Evolutionary conservation across 192 early-diverging fungal genomes (phyloP).

Genomic region (Linderina pennispora): DNA sequence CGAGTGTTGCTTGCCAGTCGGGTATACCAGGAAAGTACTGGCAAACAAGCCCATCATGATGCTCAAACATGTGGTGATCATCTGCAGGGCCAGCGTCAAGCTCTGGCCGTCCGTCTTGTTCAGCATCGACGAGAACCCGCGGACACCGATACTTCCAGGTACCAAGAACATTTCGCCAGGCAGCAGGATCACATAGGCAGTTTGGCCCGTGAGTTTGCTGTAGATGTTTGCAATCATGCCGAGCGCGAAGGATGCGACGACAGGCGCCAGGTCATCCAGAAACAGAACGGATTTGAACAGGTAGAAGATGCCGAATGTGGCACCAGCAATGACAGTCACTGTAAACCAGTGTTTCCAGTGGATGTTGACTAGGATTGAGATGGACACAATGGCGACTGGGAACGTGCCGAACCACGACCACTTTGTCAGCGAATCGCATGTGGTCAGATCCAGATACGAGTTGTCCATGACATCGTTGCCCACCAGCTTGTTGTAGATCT

Average conservation of each 20-base stretch:
- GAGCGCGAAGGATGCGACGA: constrained; percentile 66
- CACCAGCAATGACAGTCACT: constrained; percentile 57
- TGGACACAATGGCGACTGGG: constrained; percentile 45
- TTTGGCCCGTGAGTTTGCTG: constrained; percentile 59
- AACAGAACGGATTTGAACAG: constrained; percentile 54
- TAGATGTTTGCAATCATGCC: constrained; percentile 76
- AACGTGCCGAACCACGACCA: constrained; percentile 54
- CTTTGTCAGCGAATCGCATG: constrained; percentile 33
- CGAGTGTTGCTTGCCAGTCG: constrained; percentile 35
- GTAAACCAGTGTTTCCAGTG: constrained; percentile 59
- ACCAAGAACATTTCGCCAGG: constrained; percentile 77
- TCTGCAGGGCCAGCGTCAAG: constrained; percentile 45
- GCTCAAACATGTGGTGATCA: constrained; percentile 57
- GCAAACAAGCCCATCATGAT: constrained; percentile 68
- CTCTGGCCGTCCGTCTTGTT: constrained; percentile 47
- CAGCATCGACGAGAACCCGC: constrained; percentile 54
- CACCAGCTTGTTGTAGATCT: constrained; percentile 54
- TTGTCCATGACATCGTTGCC: constrained; percentile 22
- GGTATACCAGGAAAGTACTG: constrained; percentile 55
- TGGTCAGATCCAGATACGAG: constrained; percentile 36
- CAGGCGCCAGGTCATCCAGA: constrained; percentile 53
- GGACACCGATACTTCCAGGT: constrained; percentile 75
- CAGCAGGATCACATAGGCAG: constrained; percentile 72
- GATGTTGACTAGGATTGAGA: constrained; percentile 55
- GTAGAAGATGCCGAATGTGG: constrained; percentile 59